These are phyloP conservation scores for Auricularia sp. DNA, from an alignment of 768 basidiomycete genomes.

Conservation along the genomic window DNA sequence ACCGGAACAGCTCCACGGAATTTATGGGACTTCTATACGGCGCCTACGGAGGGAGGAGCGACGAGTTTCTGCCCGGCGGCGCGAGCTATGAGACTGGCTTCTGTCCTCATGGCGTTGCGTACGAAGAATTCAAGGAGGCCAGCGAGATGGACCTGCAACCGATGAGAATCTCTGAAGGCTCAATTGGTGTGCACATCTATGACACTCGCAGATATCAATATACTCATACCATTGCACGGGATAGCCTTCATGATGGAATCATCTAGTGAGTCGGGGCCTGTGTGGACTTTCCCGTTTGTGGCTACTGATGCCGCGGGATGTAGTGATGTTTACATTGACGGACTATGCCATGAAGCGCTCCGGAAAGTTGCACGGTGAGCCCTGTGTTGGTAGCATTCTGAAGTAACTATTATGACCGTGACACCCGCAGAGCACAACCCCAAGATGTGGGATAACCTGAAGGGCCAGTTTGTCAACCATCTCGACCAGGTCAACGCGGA, in stretches of 20 bases:
- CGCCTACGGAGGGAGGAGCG: slow-evolving; percentile 52
- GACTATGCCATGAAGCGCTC: slow-evolving; percentile 53
- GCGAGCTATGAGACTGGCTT: slow-evolving; percentile 56
- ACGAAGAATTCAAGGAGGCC: slow-evolving; percentile 46
- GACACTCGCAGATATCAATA: no score
- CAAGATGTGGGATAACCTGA: slow-evolving; percentile 59
- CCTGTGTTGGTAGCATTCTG: background rate
- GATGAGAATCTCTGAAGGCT: slow-evolving; percentile 41
- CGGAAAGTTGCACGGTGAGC: slow-evolving; percentile 48
- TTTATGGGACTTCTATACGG: slow-evolving; percentile 59
- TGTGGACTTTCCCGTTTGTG: slow-evolving; percentile 11
- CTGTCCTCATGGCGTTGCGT: slow-evolving; percentile 52
- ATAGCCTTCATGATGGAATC: background rate
- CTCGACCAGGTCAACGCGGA: slow-evolving; percentile 45
- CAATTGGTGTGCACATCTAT: slow-evolving; percentile 30
- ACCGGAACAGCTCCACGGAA: slow-evolving; percentile 52
- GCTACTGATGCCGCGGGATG: background rate
- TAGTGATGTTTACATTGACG: slow-evolving; percentile 48
- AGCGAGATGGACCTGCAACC: slow-evolving; percentile 43
- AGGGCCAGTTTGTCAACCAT: slow-evolving; percentile 48
- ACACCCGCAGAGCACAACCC: slow-evolving; percentile 45
- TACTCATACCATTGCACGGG: background rate
- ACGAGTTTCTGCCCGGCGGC: slow-evolving; percentile 52
- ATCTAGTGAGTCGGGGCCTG: slow-evolving; percentile 17
- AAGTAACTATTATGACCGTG: background rate